Evolutionary conservation across 2,329 filamentous ascomycete genomes (phyloP).

Genomic region (Fusarium nanum): DNA sequence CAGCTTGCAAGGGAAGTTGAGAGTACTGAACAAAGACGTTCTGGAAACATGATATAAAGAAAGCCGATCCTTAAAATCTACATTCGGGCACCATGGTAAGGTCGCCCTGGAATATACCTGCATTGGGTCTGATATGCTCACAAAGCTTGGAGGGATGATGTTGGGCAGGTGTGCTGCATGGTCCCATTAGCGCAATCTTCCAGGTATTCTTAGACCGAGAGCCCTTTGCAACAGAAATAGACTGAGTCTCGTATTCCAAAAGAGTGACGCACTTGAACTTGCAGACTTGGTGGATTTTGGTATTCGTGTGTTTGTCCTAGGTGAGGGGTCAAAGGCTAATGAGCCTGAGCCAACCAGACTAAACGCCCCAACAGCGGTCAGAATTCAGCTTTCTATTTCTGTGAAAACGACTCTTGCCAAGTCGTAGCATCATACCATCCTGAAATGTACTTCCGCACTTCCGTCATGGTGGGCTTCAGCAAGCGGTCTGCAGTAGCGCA

Average conservation of each 20-base stretch:
- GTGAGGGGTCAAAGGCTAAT: not conserved
- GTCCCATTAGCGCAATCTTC: not conserved
- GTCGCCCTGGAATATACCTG: not conserved
- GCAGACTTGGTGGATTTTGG: not conserved
- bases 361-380: not conserved
- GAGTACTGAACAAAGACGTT: no score
- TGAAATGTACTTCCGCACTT: not conserved
- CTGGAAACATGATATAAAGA: not conserved
- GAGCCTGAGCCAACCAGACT: not conserved
- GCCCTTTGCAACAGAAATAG: not conserved
- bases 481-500: not conserved
- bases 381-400: not conserved
- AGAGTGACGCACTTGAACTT: not conserved
- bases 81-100: no score
- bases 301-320: not conserved
- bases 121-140: not conserved
- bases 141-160: not conserved
- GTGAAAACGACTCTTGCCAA: not conserved
- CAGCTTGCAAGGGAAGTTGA: no score
- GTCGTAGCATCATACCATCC: not conserved
- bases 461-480: not conserved
- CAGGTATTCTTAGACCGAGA: not conserved
- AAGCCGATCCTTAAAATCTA: not conserved
- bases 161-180: not conserved
- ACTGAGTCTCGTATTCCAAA: not conserved